Conservation (phyloP, 164 flowering plant species). For the Vitis riparia region DNA sequence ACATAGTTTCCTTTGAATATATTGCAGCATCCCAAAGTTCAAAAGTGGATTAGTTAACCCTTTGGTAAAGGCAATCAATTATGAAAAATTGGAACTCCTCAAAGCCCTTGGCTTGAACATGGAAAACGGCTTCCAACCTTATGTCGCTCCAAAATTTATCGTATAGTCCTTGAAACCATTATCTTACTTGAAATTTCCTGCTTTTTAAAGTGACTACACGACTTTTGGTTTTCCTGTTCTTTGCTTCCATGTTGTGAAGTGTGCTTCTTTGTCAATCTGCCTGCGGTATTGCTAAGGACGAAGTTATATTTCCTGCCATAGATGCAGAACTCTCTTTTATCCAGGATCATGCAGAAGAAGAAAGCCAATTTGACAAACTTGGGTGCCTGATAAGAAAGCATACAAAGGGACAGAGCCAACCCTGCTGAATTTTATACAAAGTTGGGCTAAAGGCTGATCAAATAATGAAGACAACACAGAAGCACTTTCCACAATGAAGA, state of each 20-base stretch:
- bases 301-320: slow-evolving; percentile 91
- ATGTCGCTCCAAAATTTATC: too few relatives aligned
- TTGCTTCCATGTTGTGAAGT: neutral
- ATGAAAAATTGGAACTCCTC: too few relatives aligned
- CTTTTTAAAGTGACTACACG: too few relatives aligned
- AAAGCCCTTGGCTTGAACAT: too few relatives aligned
- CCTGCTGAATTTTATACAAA: slow-evolving; percentile 67
- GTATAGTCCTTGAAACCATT: too few relatives aligned
- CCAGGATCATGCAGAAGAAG: slow-evolving; percentile 91
- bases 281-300: slow-evolving; percentile 95
- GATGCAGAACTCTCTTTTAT: slow-evolving; percentile 80
- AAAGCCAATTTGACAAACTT: slow-evolving; percentile 73
- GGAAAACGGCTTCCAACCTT: too few relatives aligned
- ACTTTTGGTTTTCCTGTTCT: neutral
- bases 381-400: slow-evolving; percentile 77
- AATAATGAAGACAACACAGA: slow-evolving; percentile 73
- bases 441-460: slow-evolving; percentile 78
- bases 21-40: neutral
- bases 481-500: slow-evolving; percentile 88
- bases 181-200: too few relatives aligned
- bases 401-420: slow-evolving; percentile 71
- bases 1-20: slow-evolving; percentile 27
- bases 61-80: too few relatives aligned
- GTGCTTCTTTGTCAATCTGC: slow-evolving; percentile 20
- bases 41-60: too few relatives aligned